Evolutionary conservation across 805 yeast genomes (phyloP).

Genomic region (Wickerhamomyces xylosicus): DNA sequence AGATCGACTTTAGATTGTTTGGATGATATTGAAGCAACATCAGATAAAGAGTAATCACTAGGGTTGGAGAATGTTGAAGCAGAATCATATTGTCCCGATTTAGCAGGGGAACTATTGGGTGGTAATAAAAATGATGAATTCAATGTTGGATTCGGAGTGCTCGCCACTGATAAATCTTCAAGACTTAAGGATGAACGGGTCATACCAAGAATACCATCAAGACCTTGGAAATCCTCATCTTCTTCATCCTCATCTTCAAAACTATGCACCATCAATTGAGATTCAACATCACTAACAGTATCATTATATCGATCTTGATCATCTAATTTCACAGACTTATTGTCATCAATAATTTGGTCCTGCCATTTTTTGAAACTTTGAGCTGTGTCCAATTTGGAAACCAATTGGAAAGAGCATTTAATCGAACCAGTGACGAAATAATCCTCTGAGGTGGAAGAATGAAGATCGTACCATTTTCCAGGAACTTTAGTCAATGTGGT

Average conservation of each 20-base stretch:
- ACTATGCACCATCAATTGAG: constrained; percentile 10
- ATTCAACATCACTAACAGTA: constrained; percentile 18
- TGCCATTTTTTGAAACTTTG: constrained; percentile 16
- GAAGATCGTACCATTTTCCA: constrained; percentile 35
- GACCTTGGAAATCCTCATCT: background rate
- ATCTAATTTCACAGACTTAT: constrained; percentile 6
- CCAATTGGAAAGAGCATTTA: constrained; percentile 30
- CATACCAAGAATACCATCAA: background rate
- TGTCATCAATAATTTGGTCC: constrained; percentile 2
- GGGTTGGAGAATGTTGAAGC: background rate
- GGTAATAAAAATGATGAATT: background rate
- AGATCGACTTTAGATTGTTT: background rate
- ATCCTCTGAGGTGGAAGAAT: constrained; percentile 28
- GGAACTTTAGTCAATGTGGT: constrained; percentile 3
- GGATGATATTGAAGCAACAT: too few relatives aligned
- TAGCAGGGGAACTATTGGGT: constrained; percentile 1
- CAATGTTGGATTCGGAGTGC: background rate
- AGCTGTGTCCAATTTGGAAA: constrained; percentile 11
- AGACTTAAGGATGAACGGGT: background rate
- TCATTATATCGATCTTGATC: constrained; percentile 18
- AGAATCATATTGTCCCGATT: constrained; percentile 6
- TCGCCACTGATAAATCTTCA: background rate
- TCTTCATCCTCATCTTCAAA: constrained; percentile 4
- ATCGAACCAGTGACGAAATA: constrained; percentile 40
- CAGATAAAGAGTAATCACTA: background rate